Evolutionary conservation across 306 rosid genomes (phyloP), one percentile per base, ranked within the genome.

Genomic region (Prunus salicina): DNA sequence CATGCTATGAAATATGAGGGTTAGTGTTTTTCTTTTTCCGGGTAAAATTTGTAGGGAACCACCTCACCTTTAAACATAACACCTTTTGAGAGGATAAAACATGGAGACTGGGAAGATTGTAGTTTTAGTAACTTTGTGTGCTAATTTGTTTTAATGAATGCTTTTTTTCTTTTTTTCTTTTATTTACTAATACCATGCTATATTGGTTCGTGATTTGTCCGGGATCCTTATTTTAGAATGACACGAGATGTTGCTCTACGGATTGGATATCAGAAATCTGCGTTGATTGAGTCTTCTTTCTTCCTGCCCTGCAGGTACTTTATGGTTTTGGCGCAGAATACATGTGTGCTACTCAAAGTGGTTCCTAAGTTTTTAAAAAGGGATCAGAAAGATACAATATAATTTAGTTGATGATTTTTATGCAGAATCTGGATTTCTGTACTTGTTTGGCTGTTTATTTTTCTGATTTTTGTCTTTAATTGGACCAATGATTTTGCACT

Each of bases 201-300:
- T 56, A 49, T 65, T 76, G 79, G 72, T 83, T 75, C 76, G 38
- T 76, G 72, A 67, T 51, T 72, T 83, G 25, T 79, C 64, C 87
- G 91, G 98, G 99, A 96, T 90, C 96, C 98, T 77, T 96, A 91
- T 81, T 96, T 96, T 72, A 89, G 98, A 82, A 96, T 96, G 99
- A 96, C 98, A 41, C 81, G 97, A 50, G 99, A 96, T 82, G 98
- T 92, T 78, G 99, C 99, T 89, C 97, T 98, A 38, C 82, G 87
- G 53, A 62, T 96, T 43, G 97, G 96, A 57, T 88, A 81, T 79
- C 83, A 88, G 83, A 92, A 96, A 83, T 97, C 97, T 50, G 93
- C 98, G 63, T 79, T 96, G 89, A 96, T 96, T 14, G 97, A 95
- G 67, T 88, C 97, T 58, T 79, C 81, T 71, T 92, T 95, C 82